phyloP scores from a whole-genome alignment of 495 filamentous ascomycete species.

The Xylaria castorea region DNA sequence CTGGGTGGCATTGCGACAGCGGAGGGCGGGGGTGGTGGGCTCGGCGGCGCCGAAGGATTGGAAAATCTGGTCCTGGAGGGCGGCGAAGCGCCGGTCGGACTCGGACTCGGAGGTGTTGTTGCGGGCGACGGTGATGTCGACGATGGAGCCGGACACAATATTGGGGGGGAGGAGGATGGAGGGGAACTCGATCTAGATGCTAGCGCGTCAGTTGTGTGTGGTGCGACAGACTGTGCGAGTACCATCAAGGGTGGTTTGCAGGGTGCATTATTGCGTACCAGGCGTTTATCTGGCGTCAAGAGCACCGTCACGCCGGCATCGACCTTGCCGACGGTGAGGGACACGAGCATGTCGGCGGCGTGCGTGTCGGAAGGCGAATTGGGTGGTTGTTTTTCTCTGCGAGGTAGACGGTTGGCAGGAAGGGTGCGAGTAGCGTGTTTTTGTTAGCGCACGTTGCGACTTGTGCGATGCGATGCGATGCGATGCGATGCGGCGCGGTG shows the following conservation, averaged over 20 bases:
- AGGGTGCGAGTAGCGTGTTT: neutral
- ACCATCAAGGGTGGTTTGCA: neutral
- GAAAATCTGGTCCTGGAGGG: conserved; percentile 87
- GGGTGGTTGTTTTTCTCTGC: neutral
- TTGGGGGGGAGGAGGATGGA: conserved; percentile 95
- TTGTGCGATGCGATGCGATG: neutral
- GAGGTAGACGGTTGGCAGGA: neutral
- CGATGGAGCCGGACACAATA: conserved; percentile 93
- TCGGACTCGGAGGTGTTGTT: conserved; percentile 79
- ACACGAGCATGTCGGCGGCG: conserved; percentile 81
- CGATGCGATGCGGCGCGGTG: too few relatives aligned
- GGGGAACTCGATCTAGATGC: conserved; percentile 92
- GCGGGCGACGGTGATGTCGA: conserved; percentile 94
- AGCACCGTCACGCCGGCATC: conserved; percentile 98
- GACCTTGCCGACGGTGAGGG: conserved; percentile 98
- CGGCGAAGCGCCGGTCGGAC: conserved; percentile 74
- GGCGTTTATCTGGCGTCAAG: conserved; percentile 93
- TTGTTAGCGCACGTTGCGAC: neutral
- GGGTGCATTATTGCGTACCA: conserved; percentile 65
- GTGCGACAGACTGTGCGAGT: neutral
- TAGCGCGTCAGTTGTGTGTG: conserved; percentile 1
- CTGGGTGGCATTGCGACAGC: conserved; percentile 94
- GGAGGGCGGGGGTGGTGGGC: conserved; percentile 80
- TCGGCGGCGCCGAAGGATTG: conserved; percentile 81
- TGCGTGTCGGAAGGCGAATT: conserved; percentile 13